Base-by-base conservation (phyloP, 2,329 filamentous ascomycete species). In the Aureobasidium mangrovei region DNA sequence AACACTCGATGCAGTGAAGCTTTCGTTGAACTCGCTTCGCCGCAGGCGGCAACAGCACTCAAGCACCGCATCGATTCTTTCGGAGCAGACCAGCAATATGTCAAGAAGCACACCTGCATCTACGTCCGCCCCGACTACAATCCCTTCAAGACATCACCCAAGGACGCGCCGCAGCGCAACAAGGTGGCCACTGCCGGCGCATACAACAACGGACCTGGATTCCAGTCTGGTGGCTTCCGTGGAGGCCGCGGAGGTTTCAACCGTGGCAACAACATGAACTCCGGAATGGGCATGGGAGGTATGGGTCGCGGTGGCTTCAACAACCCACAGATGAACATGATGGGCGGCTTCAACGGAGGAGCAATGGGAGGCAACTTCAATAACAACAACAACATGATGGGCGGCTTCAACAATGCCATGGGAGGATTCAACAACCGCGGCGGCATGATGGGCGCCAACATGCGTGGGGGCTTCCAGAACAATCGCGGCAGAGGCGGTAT, bases 61-160 rank as follows among this genome's bases (percentile, higher is more conserved):
- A 97, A 96, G 70, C 86, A 85, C 62, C 79, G 83, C 61, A 84
- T 97, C 56, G 90, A 95, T 4, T 73, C 77, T 29, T 74, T 83
- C 28, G 73, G 74, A 41, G 76, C 80, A 56, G 77, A 77, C 69
- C 63, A 84, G 77, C 66, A 72, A 59, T 74, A 75, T 54, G 67
- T 69, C n/a, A 91, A 91, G 60, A 82, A 79, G 65, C 79, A 86
- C 60, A 79, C 77, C 1, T 82, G 88, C 44, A 81, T 81, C 56
- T 96, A 90, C 73, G 86, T 86, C 52, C 85, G 82, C 59, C 83
- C 89, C 0, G 79, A 81, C 45, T 77, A 80, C 60, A 97, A 97
- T 67, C 90, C 91, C 0, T 97, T 95, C 79, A 85, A 86, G 60
- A 96, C 90, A 0, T 74, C 94, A 4, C 91, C 90, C 18, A 95